Evolutionary conservation across 1,284 basidiomycete species (phyloP).

Genomic region (Pholiota adiposa): DNA sequence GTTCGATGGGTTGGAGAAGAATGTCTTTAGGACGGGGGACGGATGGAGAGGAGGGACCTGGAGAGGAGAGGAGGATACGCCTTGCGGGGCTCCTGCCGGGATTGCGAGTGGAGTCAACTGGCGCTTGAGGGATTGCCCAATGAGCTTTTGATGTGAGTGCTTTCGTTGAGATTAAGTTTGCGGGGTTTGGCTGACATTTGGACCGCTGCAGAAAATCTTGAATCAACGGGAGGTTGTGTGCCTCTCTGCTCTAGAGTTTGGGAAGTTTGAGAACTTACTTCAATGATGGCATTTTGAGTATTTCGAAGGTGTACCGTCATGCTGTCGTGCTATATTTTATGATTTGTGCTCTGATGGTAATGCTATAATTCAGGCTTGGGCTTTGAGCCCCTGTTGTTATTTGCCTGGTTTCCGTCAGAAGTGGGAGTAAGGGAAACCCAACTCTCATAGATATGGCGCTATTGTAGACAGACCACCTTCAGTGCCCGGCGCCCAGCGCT

Average conservation of each 20-base stretch:
- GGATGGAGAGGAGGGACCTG: constrained; percentile 33
- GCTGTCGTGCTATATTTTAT: background rate
- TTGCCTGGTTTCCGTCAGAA: too few relatives aligned
- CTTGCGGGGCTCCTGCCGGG: too few relatives aligned
- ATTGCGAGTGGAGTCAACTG: constrained; percentile 78
- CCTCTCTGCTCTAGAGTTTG: constrained; percentile 43
- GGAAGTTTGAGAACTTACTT: constrained; percentile 40
- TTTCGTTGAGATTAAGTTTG: constrained; percentile 11
- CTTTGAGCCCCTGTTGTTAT: too few relatives aligned
- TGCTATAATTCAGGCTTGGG: background rate
- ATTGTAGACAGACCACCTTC: too few relatives aligned
- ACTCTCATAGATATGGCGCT: too few relatives aligned
- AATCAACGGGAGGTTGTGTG: constrained; percentile 37
- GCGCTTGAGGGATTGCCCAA: constrained; percentile 79
- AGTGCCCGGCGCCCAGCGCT: too few relatives aligned
- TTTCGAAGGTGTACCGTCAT: background rate
- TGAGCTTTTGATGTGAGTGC: constrained; percentile 79
- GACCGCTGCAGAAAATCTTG: constrained; percentile 31
- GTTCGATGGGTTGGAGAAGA: constrained; percentile 54
- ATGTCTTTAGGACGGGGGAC: constrained; percentile 47
- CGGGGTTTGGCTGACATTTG: background rate
- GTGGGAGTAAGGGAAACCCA: too few relatives aligned
- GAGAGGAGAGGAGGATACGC: too few relatives aligned
- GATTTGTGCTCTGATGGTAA: background rate
- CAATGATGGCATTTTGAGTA: constrained; percentile 9